These are phyloP conservation scores for Cryptococcus sp. DNA, from an alignment of 1,284 basidiomycete genomes.

Conservation along the genomic window DNA sequence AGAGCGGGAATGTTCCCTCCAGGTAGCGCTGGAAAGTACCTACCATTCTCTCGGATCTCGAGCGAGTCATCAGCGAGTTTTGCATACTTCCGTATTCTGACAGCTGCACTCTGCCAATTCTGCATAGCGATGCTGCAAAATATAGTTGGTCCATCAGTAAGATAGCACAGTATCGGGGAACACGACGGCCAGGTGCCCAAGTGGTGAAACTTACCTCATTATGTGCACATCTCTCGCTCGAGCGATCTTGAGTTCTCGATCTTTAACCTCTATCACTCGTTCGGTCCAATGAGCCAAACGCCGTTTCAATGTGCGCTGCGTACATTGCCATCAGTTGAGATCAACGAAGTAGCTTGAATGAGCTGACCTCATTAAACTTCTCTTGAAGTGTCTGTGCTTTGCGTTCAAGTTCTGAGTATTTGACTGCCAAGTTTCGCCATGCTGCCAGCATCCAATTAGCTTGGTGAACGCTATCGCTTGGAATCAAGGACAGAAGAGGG, in stretches of 20 bases:
- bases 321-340: neutral
- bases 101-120: conserved; percentile 4
- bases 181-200: no score
- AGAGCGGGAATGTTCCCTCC: no score
- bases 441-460: neutral
- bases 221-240: conserved; percentile 24
- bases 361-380: no score
- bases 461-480: neutral
- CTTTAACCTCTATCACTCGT: conserved; percentile 43
- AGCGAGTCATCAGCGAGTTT: conserved; percentile 15
- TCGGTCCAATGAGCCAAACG: conserved; percentile 35
- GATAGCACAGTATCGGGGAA: no score
- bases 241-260: conserved; percentile 37
- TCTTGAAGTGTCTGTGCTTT: no score
- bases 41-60: conserved; percentile 15
- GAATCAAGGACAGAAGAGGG: no score
- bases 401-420: no score
- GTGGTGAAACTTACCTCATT: conserved; percentile 12
- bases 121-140: conserved; percentile 1
- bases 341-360: neutral
- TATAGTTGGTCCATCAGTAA: no score
- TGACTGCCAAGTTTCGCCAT: neutral
- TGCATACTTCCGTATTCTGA: conserved; percentile 3
- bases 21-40: neutral
- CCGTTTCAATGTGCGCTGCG: conserved; percentile 18